These are phyloP conservation scores for Fusarium coffeatum DNA, from an alignment of 2,329 filamentous ascomycete genomes.

Conservation along the genomic window DNA sequence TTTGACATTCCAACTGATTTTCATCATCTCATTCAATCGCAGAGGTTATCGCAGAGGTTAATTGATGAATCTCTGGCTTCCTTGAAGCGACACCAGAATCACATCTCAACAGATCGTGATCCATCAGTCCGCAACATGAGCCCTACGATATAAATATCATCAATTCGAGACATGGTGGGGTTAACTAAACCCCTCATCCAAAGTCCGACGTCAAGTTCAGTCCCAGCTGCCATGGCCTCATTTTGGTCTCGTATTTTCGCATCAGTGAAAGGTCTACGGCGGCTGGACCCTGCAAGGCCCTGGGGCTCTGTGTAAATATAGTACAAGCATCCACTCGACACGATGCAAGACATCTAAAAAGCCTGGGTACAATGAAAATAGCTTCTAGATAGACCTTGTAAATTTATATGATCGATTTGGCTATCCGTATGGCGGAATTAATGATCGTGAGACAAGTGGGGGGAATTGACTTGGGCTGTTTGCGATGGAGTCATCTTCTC, in stretches of 20 bases:
- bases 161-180: slow-evolving; percentile 10
- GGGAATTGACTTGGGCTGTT: neutral
- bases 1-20: too few species aligned
- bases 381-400: neutral
- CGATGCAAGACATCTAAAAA: slow-evolving; percentile 14
- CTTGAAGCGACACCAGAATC: neutral
- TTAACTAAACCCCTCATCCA: slow-evolving; percentile 4
- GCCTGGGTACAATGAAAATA: neutral
- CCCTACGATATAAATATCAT: slow-evolving; percentile 8
- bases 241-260: slow-evolving; percentile 33
- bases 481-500: neutral
- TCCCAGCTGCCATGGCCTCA: slow-evolving; percentile 10
- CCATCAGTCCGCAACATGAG: neutral
- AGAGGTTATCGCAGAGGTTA: too few species aligned
- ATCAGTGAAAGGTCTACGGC: slow-evolving; percentile 10
- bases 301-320: slow-evolving; percentile 34
- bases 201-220: neutral
- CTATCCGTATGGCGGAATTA: neutral
- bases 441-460: neutral
- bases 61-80: too few species aligned
- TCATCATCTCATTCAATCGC: too few species aligned
- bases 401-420: neutral
- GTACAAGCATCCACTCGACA: slow-evolving; percentile 20
- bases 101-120: too few species aligned
- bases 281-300: slow-evolving; percentile 19